These are phyloP conservation scores for Termitomyces sp. DNA, from an alignment of 768 basidiomycete genomes.

Conservation along the genomic window DNA sequence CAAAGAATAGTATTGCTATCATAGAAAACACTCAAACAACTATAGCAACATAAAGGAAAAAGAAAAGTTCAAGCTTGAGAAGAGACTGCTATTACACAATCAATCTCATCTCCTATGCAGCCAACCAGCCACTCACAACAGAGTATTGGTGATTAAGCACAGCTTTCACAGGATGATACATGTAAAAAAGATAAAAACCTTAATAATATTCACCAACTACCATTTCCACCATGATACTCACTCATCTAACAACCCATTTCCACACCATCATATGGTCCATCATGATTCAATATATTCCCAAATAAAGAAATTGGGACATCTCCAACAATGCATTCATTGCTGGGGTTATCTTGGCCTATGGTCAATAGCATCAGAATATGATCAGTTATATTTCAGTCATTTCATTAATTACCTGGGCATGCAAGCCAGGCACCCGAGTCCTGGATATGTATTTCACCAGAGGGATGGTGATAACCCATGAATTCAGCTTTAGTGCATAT, in stretches of 20 bases:
- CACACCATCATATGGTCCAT: constrained; percentile 33
- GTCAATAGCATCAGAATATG: not conserved
- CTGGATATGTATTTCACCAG: constrained; percentile 23
- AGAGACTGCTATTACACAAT: too few relatives aligned
- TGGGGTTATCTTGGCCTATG: constrained; percentile 55
- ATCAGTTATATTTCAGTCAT: not conserved
- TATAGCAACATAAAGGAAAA: too few relatives aligned
- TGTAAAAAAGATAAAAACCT: not conserved
- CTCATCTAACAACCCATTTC: constrained; percentile 19
- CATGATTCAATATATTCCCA: constrained; percentile 38
- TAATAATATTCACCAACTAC: not conserved
- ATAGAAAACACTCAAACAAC: too few relatives aligned
- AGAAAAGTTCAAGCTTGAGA: too few relatives aligned
- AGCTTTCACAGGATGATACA: not conserved
- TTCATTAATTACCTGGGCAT: constrained; percentile 13
- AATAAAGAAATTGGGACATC: constrained; percentile 46
- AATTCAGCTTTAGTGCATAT: constrained; percentile 13
- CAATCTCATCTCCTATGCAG: not conserved
- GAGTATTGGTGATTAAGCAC: not conserved
- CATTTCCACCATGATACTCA: not conserved
- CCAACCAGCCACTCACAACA: not conserved
- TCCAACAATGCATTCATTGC: constrained; percentile 42
- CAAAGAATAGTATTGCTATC: too few relatives aligned
- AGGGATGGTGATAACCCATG: constrained; percentile 32
- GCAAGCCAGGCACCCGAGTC: constrained; percentile 13